These are phyloP conservation scores for Asterophora parasitica DNA, from an alignment of 768 basidiomycete species.

Conservation along the genomic window DNA sequence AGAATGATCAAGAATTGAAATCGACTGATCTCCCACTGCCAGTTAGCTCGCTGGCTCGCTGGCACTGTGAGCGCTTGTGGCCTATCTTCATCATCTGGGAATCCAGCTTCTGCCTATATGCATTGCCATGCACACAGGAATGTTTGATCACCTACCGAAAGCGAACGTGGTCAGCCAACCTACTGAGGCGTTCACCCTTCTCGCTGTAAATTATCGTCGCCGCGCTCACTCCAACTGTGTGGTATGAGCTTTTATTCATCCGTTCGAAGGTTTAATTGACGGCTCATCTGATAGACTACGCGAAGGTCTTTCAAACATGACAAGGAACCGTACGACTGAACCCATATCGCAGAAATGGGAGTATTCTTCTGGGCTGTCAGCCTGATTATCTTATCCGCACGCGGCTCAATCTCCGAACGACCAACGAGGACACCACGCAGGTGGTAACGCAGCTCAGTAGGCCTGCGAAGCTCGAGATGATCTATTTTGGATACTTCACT, in stretches of 20 bases:
- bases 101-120: too few relatives aligned
- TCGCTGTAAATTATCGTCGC: neutral
- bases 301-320: neutral
- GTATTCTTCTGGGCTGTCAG: neutral
- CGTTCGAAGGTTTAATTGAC: conserved; percentile 1
- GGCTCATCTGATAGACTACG: neutral
- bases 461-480: neutral
- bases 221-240: neutral
- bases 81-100: too few relatives aligned
- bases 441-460: neutral
- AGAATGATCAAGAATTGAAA: too few relatives aligned
- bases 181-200: neutral
- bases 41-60: too few relatives aligned
- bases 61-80: too few relatives aligned
- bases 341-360: neutral
- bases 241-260: conserved; percentile 5
- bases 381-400: neutral
- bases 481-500: neutral
- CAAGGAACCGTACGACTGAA: neutral
- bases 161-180: neutral
- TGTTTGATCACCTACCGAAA: neutral
- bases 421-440: neutral
- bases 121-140: too few relatives aligned
- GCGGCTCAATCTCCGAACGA: neutral
- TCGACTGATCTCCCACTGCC: too few relatives aligned